Percentiles rank a stretch among this genome's conserved stretches.
Evolutionary conservation across 768 basidiomycete species (phyloP).

Genomic region (Pholiota molesta): DNA sequence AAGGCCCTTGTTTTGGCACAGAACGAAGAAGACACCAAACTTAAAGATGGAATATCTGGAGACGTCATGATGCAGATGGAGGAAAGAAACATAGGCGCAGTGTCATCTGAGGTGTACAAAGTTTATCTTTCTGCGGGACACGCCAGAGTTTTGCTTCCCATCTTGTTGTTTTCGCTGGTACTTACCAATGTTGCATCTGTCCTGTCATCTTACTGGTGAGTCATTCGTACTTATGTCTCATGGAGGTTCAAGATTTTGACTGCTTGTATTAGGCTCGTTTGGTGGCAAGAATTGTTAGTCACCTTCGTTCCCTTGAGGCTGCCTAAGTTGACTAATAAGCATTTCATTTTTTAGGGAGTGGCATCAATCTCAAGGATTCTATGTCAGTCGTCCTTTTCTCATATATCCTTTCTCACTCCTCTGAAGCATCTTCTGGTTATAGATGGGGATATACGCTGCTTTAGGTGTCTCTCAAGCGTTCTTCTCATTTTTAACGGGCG

Average conservation of each 20-base stretch:
- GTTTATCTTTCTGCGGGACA: constrained; percentile 72
- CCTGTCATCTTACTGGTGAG: constrained; percentile 75
- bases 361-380: constrained; percentile 64
- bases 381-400: constrained; percentile 46
- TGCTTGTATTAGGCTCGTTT: constrained; percentile 61
- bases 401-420: background rate
- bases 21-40: constrained; percentile 42
- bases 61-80: constrained; percentile 78
- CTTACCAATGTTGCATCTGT: constrained; percentile 72
- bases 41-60: constrained; percentile 21
- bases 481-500: constrained; percentile 68
- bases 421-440: constrained; percentile 7
- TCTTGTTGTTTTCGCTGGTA: constrained; percentile 60
- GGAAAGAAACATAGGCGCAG: constrained; percentile 79
- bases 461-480: constrained; percentile 75
- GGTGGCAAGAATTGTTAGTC: constrained; percentile 72
- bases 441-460: constrained; percentile 84
- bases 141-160: constrained; percentile 64
- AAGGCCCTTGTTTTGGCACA: constrained; percentile 29
- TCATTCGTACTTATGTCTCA: constrained; percentile 1
- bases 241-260: background rate
- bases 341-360: constrained; percentile 40
- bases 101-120: constrained; percentile 56
- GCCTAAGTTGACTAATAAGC: constrained; percentile 11
- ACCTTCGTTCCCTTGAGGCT: background rate